Percentiles rank a stretch among this genome's conserved stretches.
Conservation (phyloP, 2,329 filamentous ascomycete genomes). For the Aspergillus sergii region DNA sequence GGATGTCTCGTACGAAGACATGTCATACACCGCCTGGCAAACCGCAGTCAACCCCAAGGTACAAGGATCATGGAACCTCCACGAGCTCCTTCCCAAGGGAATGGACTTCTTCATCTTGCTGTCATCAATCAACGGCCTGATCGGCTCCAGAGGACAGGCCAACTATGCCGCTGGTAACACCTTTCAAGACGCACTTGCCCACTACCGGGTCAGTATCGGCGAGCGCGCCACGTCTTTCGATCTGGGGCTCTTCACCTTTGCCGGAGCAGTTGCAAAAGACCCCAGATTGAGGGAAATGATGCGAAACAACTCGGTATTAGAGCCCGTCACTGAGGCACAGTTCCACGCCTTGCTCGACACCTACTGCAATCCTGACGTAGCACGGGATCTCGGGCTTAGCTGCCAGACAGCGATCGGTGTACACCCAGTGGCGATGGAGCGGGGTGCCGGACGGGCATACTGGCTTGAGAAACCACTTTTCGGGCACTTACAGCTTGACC, state of each 20-base stretch:
- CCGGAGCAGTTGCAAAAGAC: conserved; percentile 28
- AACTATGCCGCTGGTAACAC: conserved; percentile 43
- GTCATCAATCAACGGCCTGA: conserved; percentile 41
- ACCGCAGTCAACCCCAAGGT: conserved; percentile 41
- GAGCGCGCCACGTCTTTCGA: conserved; percentile 16
- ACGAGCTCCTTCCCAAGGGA: conserved; percentile 27
- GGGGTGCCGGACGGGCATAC: not conserved
- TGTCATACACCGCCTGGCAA: conserved; percentile 39
- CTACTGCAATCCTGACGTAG: conserved; percentile 8
- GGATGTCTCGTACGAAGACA: conserved; percentile 37
- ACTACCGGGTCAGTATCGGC: conserved; percentile 22
- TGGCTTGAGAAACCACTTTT: not conserved
- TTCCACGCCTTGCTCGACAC: conserved; percentile 16
- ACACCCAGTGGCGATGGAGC: not conserved
- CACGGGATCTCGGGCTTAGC: not conserved
- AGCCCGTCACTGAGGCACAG: conserved; percentile 22
- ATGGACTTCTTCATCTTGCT: conserved; percentile 45
- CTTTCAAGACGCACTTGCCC: conserved; percentile 37
- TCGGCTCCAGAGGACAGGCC: conserved; percentile 47
- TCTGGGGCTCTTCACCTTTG: conserved; percentile 29
- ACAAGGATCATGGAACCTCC: conserved; percentile 36
- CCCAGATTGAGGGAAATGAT: not conserved
- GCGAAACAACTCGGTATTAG: conserved; percentile 8
- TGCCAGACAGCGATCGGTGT: not conserved
- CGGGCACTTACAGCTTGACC: not conserved